These are phyloP conservation scores for Macadamia integrifolia DNA, from an alignment of 164 flowering plant species.

Conservation along the genomic window DNA sequence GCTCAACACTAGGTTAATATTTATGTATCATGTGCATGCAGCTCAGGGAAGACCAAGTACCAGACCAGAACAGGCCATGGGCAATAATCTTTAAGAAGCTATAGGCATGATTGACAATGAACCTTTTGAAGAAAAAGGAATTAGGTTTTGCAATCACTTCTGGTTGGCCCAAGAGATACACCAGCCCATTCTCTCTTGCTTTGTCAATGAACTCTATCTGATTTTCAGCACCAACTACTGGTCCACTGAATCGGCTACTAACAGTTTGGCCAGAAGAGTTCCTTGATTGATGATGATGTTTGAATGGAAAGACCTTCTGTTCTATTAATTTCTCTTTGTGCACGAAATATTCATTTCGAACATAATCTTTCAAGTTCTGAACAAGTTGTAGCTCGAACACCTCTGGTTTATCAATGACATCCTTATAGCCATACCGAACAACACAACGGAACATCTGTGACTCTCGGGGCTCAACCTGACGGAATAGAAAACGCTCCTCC, in stretches of 20 bases:
- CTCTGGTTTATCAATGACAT: slow-evolving; percentile 27
- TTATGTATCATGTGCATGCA: too few relatives aligned
- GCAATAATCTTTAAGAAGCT: slow-evolving; percentile 32
- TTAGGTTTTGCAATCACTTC: slow-evolving; percentile 57
- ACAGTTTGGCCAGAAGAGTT: slow-evolving; percentile 23
- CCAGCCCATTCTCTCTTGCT: slow-evolving; percentile 30
- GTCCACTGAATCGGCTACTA: slow-evolving; percentile 14
- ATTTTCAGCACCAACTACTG: slow-evolving; percentile 29
- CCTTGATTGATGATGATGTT: slow-evolving; percentile 13
- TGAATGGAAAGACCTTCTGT: slow-evolving; percentile 25
- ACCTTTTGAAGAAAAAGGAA: slow-evolving; percentile 46
- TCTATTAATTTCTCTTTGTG: slow-evolving; percentile 22
- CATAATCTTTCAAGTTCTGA: slow-evolving; percentile 46
- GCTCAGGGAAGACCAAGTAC: too few relatives aligned
- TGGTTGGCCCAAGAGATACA: slow-evolving; percentile 65
- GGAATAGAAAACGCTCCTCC: slow-evolving; percentile 64
- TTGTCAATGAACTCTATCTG: slow-evolving; percentile 44
- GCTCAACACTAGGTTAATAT: too few relatives aligned
- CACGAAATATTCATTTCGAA: slow-evolving; percentile 34
- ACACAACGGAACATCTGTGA: slow-evolving; percentile 61
- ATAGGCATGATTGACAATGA: slow-evolving; percentile 50
- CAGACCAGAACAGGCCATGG: too few relatives aligned
- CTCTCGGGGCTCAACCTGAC: slow-evolving; percentile 48
- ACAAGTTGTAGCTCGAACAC: slow-evolving; percentile 51
- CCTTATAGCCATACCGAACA: slow-evolving; percentile 69